Percentiles rank a stretch among this genome's conserved stretches.
Conservation (phyloP, 176 grass and related monocot species). For the Cenchrus fungigraminus region DNA sequence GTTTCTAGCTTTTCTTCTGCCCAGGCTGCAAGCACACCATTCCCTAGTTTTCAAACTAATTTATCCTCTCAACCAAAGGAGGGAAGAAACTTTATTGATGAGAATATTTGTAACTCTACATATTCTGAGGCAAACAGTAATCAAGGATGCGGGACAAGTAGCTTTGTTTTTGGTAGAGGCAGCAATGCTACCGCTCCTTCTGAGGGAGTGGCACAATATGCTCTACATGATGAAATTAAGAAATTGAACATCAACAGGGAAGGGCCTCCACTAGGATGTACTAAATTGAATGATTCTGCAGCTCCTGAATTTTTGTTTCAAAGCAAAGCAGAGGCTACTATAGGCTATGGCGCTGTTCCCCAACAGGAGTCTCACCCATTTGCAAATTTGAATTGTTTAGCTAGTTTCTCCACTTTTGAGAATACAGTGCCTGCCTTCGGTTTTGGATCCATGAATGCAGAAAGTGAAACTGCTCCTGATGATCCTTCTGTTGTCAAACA, state of each 20-base stretch:
- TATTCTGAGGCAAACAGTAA: constrained; percentile 33
- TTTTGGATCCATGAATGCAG: constrained; percentile 39
- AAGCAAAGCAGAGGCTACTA: constrained; percentile 33
- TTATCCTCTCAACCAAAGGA: constrained; percentile 33
- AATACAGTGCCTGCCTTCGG: constrained; percentile 45
- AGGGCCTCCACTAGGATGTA: constrained; percentile 13
- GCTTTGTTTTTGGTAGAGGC: constrained; percentile 45
- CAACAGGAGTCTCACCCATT: constrained; percentile 19
- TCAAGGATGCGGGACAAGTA: constrained; percentile 12
- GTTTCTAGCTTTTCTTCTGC: constrained; percentile 49
- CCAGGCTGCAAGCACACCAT: constrained; percentile 41
- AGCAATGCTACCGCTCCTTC: constrained; percentile 24
- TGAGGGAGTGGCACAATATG: constrained; percentile 45
- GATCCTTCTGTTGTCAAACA: constrained; percentile 49
- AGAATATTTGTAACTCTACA: constrained; percentile 26
- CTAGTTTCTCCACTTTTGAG: constrained; percentile 32
- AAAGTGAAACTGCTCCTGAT: constrained; percentile 13
- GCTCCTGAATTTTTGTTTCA: constrained; percentile 51
- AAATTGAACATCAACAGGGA: constrained; percentile 61
- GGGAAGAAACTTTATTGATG: constrained; percentile 31
- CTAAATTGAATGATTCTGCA: constrained; percentile 7
- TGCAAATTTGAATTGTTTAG: constrained; percentile 41
- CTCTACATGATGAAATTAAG: constrained; percentile 60
- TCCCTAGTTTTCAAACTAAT: constrained; percentile 35
- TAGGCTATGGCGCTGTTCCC: constrained; percentile 30